phyloP scores from a whole-genome alignment of 2,329 filamentous ascomycete species.

The Myrmaecium sp. region DNA sequence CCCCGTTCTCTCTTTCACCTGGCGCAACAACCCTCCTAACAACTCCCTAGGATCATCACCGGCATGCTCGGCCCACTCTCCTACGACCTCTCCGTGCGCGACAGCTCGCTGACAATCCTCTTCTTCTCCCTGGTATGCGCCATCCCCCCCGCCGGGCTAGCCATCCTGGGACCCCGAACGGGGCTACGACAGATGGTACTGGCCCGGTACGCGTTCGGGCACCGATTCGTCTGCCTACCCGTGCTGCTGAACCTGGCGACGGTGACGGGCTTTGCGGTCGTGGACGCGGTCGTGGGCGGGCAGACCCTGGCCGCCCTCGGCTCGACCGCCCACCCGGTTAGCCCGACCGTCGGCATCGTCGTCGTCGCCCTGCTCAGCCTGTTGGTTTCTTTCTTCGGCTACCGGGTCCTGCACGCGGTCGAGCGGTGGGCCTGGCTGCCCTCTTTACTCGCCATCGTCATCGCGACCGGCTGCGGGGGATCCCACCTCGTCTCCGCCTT shows the following conservation, averaged over 20 bases:
- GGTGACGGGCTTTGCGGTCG: constrained; percentile 44
- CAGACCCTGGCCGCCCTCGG: constrained; percentile 29
- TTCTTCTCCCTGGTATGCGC: constrained; percentile 45
- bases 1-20: constrained; percentile 10
- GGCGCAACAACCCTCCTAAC: constrained; percentile 13
- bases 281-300: constrained; percentile 44
- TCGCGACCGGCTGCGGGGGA: constrained; percentile 38
- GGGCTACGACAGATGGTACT: constrained; percentile 51
- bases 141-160: constrained; percentile 37
- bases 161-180: constrained; percentile 38
- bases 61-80: constrained; percentile 43
- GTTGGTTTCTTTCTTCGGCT: constrained; percentile 46
- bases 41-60: constrained; percentile 34
- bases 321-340: constrained; percentile 20
- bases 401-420: constrained; percentile 36
- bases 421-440: constrained; percentile 42
- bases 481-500: constrained; percentile 25
- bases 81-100: constrained; percentile 38
- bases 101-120: constrained; percentile 41
- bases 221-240: constrained; percentile 40
- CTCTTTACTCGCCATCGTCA: constrained; percentile 36
- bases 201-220: constrained; percentile 45
- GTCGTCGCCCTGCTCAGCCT: constrained; percentile 40
- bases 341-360: constrained; percentile 39
- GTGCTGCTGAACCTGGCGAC: constrained; percentile 47